A percentile compares a stretch with the other conserved stretches of the same genome.
These are phyloP conservation scores for Hymenoscyphus occultus DNA, from an alignment of 2,329 filamentous ascomycete species.

Conservation along the genomic window DNA sequence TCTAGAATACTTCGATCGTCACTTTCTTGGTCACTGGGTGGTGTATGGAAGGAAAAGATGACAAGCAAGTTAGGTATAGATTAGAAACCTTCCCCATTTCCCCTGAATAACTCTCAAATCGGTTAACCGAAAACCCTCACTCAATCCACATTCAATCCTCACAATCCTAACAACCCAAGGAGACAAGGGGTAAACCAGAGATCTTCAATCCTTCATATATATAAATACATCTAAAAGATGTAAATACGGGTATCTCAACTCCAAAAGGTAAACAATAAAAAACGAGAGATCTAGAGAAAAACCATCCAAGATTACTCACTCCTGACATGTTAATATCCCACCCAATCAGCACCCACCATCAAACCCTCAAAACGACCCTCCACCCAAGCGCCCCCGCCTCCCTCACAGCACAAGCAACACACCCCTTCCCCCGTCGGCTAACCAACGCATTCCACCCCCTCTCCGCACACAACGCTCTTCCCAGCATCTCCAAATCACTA, in stretches of 20 bases:
- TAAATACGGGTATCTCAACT: conserved; percentile 12
- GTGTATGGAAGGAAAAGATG: no score
- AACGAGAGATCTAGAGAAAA: neutral
- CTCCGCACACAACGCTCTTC: conserved; percentile 69
- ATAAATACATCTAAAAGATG: no score
- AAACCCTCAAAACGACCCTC: conserved; percentile 32
- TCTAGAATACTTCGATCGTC: no score
- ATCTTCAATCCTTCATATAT: no score
- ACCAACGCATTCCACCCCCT: conserved; percentile 72
- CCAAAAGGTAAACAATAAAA: neutral
- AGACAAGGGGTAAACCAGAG: no score
- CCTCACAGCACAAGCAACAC: conserved; percentile 69
- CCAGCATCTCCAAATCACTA: conserved; percentile 67
- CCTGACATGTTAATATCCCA: neutral
- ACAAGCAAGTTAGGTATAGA: no score
- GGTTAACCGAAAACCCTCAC: no score
- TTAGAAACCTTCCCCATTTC: no score
- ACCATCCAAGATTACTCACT: neutral
- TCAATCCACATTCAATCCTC: no score
- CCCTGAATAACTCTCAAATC: no score
- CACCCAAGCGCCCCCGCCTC: conserved; percentile 71
- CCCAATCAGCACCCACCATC: neutral
- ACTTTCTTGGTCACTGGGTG: no score
- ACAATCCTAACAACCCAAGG: no score
- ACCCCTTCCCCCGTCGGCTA: conserved; percentile 64